Percentiles rank a stretch among this genome's conserved stretches.
Conservation (phyloP, 306 rosid genomes). For the Pueraria montana region DNA sequence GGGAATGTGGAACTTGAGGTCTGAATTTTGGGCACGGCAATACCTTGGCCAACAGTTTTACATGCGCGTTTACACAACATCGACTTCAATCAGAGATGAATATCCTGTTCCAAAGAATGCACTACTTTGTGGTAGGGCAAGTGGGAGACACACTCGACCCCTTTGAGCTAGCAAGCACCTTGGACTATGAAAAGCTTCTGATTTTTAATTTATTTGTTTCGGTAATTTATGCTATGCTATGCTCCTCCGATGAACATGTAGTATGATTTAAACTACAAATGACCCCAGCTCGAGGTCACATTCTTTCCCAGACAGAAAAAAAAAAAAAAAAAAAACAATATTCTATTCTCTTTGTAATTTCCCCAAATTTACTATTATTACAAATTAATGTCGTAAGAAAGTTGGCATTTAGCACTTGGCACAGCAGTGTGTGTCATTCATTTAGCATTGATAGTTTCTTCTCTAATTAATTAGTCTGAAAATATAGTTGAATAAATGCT, state of each 20-base stretch:
- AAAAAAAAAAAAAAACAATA: constrained; percentile 7
- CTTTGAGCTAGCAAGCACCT: constrained; percentile 52
- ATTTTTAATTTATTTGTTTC: constrained; percentile 36
- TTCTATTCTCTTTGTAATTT: constrained; percentile 50
- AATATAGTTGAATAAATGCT: background rate
- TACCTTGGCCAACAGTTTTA: constrained; percentile 94
- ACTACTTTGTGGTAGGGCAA: constrained; percentile 88
- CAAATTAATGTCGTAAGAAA: constrained; percentile 35
- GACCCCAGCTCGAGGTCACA: constrained; percentile 92
- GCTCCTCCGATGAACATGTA: constrained; percentile 36
- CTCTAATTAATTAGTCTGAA: background rate
- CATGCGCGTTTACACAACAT: constrained; percentile 80
- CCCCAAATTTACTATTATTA: constrained; percentile 42
- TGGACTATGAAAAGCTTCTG: constrained; percentile 44
- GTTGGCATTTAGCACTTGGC: constrained; percentile 21
- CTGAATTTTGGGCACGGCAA: constrained; percentile 95
- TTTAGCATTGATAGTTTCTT: background rate
- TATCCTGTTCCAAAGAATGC: constrained; percentile 96
- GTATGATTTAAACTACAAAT: constrained; percentile 48
- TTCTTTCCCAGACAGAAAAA: constrained; percentile 65
- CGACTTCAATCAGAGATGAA: constrained; percentile 91
- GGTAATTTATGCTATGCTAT: constrained; percentile 32
- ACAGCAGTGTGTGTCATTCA: background rate
- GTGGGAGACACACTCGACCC: constrained; percentile 89
- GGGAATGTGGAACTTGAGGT: constrained; percentile 98